phyloP scores from a whole-genome alignment of 2,329 filamentous ascomycete genomes.

The Cryphonectria nitschkei region DNA sequence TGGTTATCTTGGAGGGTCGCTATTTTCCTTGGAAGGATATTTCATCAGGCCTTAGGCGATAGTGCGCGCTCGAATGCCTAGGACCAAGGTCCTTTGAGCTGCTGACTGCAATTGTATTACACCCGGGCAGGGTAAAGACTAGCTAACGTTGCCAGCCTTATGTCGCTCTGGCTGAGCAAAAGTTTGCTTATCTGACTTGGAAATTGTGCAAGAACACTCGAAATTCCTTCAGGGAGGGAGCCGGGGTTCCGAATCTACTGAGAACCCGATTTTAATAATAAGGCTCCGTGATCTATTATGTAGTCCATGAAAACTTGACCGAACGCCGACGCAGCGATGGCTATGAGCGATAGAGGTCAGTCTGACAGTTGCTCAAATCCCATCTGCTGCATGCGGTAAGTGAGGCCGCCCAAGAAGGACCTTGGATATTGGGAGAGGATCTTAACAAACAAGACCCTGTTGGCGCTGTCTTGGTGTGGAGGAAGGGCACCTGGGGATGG shows the following conservation, averaged over 20 bases:
- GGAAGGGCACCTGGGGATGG: neutral
- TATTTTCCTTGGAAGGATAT: neutral
- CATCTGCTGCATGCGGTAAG: too few species aligned
- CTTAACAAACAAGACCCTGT: too few species aligned
- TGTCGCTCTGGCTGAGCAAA: neutral
- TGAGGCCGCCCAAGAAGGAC: too few species aligned
- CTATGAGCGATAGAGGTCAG: neutral
- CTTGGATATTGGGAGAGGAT: too few species aligned
- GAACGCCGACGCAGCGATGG: neutral
- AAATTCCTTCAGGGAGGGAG: too few species aligned
- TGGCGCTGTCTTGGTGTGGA: neutral
- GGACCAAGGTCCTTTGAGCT: neutral
- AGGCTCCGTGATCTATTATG: neutral
- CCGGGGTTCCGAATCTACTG: neutral
- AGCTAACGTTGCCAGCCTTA: neutral
- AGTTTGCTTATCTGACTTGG: neutral
- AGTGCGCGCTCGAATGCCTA: neutral
- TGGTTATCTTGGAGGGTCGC: too few species aligned
- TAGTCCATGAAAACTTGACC: neutral
- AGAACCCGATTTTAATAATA: neutral
- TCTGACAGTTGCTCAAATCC: neutral
- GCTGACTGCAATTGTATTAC: neutral
- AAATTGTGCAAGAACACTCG: neutral
- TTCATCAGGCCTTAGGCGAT: neutral
- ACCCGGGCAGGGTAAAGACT: neutral